Conservation (phyloP, 371 early-diverging fungal genomes). For the Funneliformis caledonium region DNA sequence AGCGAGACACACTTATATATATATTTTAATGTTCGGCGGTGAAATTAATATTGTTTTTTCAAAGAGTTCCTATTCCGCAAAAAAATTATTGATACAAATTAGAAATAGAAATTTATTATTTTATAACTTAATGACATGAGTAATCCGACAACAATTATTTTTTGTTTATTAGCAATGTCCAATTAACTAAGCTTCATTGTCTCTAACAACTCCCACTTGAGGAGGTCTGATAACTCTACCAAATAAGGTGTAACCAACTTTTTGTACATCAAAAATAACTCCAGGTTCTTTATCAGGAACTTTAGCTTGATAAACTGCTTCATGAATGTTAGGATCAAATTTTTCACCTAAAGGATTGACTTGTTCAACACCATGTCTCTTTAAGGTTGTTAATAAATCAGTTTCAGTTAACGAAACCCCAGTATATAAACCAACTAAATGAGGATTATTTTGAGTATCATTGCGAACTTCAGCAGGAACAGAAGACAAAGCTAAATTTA, state of each 20-base stretch:
- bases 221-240: slow-evolving; percentile 94
- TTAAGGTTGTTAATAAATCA: slow-evolving; percentile 85
- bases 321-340: slow-evolving; percentile 94
- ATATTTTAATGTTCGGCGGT: too few species aligned
- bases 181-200: neutral
- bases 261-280: slow-evolving; percentile 85
- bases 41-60: too few species aligned
- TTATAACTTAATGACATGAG: too few species aligned
- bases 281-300: slow-evolving; percentile 88
- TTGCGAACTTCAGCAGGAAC: slow-evolving; percentile 70
- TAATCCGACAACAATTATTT: neutral
- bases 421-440: slow-evolving; percentile 77
- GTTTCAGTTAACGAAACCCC: slow-evolving; percentile 92
- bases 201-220: slow-evolving; percentile 86
- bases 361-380: slow-evolving; percentile 88
- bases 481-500: slow-evolving; percentile 84
- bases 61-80: too few species aligned
- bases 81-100: too few species aligned
- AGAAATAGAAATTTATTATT: too few species aligned
- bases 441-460: slow-evolving; percentile 52
- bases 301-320: slow-evolving; percentile 94
- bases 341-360: slow-evolving; percentile 80
- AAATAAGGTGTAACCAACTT: slow-evolving; percentile 90
- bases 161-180: neutral
- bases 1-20: too few species aligned